Conservation (phyloP, 345 rosid genomes). For the Raphanus sativus region DNA sequence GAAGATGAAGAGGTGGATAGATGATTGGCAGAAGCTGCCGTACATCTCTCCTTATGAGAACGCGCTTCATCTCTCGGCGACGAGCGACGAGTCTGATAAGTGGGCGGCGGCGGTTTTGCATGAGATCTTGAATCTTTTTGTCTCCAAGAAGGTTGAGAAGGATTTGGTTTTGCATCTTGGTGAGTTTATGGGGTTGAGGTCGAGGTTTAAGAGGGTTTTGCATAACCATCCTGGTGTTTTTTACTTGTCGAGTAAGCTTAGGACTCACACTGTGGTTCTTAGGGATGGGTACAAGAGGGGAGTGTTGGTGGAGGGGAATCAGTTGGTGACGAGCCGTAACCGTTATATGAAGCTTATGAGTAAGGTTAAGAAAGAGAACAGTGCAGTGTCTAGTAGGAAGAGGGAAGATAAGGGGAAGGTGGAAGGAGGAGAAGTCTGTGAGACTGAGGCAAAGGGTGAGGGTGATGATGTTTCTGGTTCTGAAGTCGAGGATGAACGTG, state of each 20-base stretch:
- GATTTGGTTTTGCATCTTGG: slow-evolving; percentile 59
- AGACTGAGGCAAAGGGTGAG: slow-evolving; percentile 45
- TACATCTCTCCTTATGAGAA: slow-evolving; percentile 81
- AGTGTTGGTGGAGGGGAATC: slow-evolving; percentile 57
- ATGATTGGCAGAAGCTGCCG: slow-evolving; percentile 88
- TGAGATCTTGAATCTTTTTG: slow-evolving; percentile 73
- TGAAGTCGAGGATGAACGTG: slow-evolving; percentile 35
- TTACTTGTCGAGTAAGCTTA: slow-evolving; percentile 68
- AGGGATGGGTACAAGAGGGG: slow-evolving; percentile 81
- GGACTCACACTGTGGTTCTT: slow-evolving; percentile 73
- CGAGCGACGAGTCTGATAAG: slow-evolving; percentile 74
- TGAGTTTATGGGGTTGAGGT: slow-evolving; percentile 70
- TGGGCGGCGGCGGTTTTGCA: slow-evolving; percentile 76
- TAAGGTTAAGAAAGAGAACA: slow-evolving; percentile 46
- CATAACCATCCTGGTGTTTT: slow-evolving; percentile 71
- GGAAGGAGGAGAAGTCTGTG: slow-evolving; percentile 41
- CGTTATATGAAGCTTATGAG: slow-evolving; percentile 82
- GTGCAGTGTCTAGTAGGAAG: slow-evolving; percentile 39
- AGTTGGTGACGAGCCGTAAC: slow-evolving; percentile 54
- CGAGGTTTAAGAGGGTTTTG: slow-evolving; percentile 85
- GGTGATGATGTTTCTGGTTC: slow-evolving; percentile 45
- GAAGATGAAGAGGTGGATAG: slow-evolving; percentile 69
- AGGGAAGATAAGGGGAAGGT: slow-evolving; percentile 42
- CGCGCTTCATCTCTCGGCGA: slow-evolving; percentile 53
- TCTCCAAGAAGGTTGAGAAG: slow-evolving; percentile 69